Percentiles rank a stretch among this genome's conserved stretches.
These are phyloP conservation scores for Fusarium zealandicum DNA, from an alignment of 2,329 filamentous ascomycete genomes.

Conservation along the genomic window DNA sequence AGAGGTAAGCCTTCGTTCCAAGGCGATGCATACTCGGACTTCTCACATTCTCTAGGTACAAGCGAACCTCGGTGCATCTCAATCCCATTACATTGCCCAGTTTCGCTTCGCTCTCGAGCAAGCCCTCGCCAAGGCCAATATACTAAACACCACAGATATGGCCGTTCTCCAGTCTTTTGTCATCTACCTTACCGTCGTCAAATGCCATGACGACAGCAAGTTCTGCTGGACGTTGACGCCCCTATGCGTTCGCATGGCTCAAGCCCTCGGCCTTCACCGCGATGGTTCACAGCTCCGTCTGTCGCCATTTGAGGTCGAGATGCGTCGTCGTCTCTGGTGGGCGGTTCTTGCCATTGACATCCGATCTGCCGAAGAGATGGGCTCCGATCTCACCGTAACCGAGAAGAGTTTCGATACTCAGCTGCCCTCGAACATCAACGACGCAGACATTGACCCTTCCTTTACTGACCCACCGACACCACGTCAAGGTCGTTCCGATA, in stretches of 20 bases:
- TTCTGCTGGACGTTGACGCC: slow-evolving; percentile 33
- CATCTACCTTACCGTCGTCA: slow-evolving; percentile 31
- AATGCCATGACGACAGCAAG: slow-evolving; percentile 30
- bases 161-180: slow-evolving; percentile 30
- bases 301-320: slow-evolving; percentile 32
- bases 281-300: slow-evolving; percentile 27
- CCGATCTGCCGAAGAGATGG: slow-evolving; percentile 32
- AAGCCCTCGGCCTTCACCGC: slow-evolving; percentile 31
- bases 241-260: slow-evolving; percentile 28
- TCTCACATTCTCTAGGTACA: slow-evolving; percentile 13
- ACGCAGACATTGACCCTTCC: slow-evolving; percentile 29
- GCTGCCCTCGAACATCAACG: slow-evolving; percentile 32
- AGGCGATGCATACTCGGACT: neutral
- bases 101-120: slow-evolving; percentile 35
- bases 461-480: slow-evolving; percentile 24
- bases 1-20: slow-evolving; percentile 8
- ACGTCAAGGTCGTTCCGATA: slow-evolving; percentile 28
- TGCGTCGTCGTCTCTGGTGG: slow-evolving; percentile 36
- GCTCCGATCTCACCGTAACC: slow-evolving; percentile 26
- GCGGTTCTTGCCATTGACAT: slow-evolving; percentile 28
- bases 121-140: slow-evolving; percentile 31
- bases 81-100: slow-evolving; percentile 26
- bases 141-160: slow-evolving; percentile 30
- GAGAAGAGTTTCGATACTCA: slow-evolving; percentile 31
- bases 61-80: slow-evolving; percentile 23